Evolutionary conservation across 441 rosid genomes (phyloP).

Genomic region (Croton laevigatus): DNA sequence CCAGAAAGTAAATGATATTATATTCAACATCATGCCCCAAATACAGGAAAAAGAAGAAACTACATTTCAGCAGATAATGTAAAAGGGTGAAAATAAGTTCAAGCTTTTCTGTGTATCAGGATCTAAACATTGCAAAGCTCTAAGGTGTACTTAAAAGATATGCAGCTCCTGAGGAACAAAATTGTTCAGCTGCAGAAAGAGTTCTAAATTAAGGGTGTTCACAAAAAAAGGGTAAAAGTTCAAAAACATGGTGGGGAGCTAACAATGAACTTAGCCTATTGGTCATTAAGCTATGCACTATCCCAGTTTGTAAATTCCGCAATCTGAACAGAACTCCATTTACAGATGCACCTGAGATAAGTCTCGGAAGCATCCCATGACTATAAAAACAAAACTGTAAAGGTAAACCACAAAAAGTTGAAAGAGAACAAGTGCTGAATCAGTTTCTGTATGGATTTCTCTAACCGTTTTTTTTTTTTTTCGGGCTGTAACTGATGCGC

Average conservation of each 20-base stretch:
- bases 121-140: slow-evolving; percentile 8
- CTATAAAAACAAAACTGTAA: slow-evolving; percentile 12
- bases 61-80: not conserved
- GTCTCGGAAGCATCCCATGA: slow-evolving; percentile 7
- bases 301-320: slow-evolving; percentile 2
- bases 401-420: slow-evolving; percentile 1
- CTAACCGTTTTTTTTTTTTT: slow-evolving; percentile 2
- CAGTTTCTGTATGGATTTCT: slow-evolving; percentile 13
- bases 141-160: slow-evolving; percentile 2
- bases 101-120: slow-evolving; percentile 5
- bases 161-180: slow-evolving; percentile 10
- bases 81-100: not conserved
- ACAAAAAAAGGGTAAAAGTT: not conserved
- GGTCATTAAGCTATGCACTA: too few species aligned
- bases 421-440: slow-evolving; percentile 2
- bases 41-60: not conserved
- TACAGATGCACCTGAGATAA: slow-evolving; percentile 12
- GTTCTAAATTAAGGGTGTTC: not conserved
- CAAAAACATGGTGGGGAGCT: slow-evolving; percentile 13
- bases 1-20: not conserved
- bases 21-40: not conserved
- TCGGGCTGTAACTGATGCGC: not conserved
- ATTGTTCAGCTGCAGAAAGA: not conserved
- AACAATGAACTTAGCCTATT: not conserved
- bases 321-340: slow-evolving; percentile 5